These are phyloP conservation scores for Naganishia kalamii DNA, from an alignment of 768 basidiomycete genomes.

Conservation along the genomic window DNA sequence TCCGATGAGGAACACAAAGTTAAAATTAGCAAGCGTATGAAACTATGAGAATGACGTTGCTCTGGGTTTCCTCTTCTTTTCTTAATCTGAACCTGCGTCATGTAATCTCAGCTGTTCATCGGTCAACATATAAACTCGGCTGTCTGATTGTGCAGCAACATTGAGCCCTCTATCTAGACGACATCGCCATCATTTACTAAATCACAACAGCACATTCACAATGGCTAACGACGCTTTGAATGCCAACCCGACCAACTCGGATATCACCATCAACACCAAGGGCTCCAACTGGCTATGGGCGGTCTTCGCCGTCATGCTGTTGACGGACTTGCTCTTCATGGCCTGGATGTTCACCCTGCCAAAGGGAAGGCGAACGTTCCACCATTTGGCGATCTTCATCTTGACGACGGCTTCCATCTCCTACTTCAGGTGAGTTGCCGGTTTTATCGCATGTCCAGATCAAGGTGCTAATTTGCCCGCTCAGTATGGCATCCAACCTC, in stretches of 20 bases:
- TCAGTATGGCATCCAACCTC: constrained; percentile 57
- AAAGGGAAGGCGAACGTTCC: constrained; percentile 52
- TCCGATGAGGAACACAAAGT: too few species aligned
- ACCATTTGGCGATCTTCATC: constrained; percentile 53
- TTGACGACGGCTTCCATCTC: constrained; percentile 50
- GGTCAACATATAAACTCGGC: too few species aligned
- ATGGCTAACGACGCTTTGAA: constrained; percentile 40
- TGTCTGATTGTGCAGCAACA: too few species aligned
- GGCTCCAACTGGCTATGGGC: constrained; percentile 58
- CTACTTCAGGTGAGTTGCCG: constrained; percentile 17
- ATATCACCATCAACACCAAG: constrained; percentile 47
- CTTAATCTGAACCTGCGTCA: too few species aligned
- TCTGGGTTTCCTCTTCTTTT: too few species aligned
- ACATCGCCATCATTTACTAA: neutral
- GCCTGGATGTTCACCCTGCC: constrained; percentile 48
- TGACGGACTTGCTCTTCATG: constrained; percentile 49
- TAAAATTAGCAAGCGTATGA: too few species aligned
- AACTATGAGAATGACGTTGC: too few species aligned
- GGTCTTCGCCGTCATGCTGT: constrained; percentile 53
- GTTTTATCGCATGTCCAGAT: neutral
- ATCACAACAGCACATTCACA: constrained; percentile 2
- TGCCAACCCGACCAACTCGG: constrained; percentile 33
- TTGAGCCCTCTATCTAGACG: too few species aligned
- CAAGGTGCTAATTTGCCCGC: constrained; percentile 46
- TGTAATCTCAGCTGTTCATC: too few species aligned